Percentiles rank a stretch among this genome's conserved stretches.
Evolutionary conservation across 1,139 yeast genomes (phyloP).

Genomic region (Nadsonia starkeyi-henricii): DNA sequence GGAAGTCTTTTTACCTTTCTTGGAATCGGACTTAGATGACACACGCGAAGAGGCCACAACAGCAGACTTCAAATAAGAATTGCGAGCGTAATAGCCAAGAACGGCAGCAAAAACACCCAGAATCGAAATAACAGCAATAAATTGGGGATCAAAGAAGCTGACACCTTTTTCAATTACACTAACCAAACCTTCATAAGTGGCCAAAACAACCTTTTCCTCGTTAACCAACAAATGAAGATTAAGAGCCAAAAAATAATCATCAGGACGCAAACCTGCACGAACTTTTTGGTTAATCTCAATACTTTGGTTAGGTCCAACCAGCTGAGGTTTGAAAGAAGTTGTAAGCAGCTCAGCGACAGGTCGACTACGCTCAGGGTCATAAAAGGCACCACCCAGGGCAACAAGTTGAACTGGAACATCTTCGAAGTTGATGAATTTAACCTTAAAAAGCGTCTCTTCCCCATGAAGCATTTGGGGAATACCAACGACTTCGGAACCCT

Average conservation of each 20-base stretch:
- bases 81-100: constrained; percentile 29
- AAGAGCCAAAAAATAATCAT: constrained; percentile 48
- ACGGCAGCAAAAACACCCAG: constrained; percentile 38
- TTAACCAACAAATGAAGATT: constrained; percentile 40
- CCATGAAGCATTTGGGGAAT: constrained; percentile 27
- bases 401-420: constrained; percentile 39
- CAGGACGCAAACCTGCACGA: constrained; percentile 39
- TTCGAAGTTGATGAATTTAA: constrained; percentile 46
- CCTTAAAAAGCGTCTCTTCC: constrained; percentile 40
- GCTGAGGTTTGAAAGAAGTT: constrained; percentile 49
- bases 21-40: constrained; percentile 28
- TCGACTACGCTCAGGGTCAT: constrained; percentile 37
- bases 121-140: constrained; percentile 41
- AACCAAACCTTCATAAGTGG: constrained; percentile 45
- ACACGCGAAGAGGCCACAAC: constrained; percentile 26
- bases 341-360: constrained; percentile 48
- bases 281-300: constrained; percentile 19
- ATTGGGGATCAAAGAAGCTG: constrained; percentile 60
- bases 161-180: constrained; percentile 50
- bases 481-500: constrained; percentile 7
- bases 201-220: constrained; percentile 35
- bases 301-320: constrained; percentile 36
- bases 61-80: constrained; percentile 27
- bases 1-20: constrained; percentile 12
- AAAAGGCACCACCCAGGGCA: constrained; percentile 64